A percentile compares a stretch with the other conserved stretches of the same genome.
These are phyloP conservation scores for Diutina ranongensis DNA, from an alignment of 1,139 yeast species.

Conservation along the genomic window DNA sequence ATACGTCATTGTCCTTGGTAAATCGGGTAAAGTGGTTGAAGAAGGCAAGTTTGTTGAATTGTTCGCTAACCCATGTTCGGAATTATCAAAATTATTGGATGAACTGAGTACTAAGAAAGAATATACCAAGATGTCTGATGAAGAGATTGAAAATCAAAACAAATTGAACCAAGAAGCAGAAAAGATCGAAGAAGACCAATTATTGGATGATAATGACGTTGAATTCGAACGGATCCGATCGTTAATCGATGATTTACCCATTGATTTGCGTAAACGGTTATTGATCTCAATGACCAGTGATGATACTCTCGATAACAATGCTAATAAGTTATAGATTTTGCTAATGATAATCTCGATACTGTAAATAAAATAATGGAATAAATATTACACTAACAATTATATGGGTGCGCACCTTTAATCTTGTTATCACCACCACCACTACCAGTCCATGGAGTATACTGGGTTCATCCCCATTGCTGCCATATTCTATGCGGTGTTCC, in stretches of 20 bases:
- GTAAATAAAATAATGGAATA: too few relatives aligned
- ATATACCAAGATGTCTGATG: constrained; percentile 14
- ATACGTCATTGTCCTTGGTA: constrained; percentile 45
- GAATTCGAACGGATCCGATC: constrained; percentile 22
- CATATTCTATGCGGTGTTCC: constrained; percentile 82
- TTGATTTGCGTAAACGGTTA: constrained; percentile 15
- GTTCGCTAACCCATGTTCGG: constrained; percentile 31
- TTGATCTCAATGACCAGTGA: background rate
- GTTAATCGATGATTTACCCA: constrained; percentile 29
- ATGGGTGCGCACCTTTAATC: too few relatives aligned
- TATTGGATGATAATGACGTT: constrained; percentile 9
- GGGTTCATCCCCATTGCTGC: constrained; percentile 83
- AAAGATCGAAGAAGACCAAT: constrained; percentile 15
- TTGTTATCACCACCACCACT: too few relatives aligned
- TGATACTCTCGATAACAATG: background rate
- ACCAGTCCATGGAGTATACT: constrained; percentile 7
- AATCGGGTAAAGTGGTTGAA: constrained; percentile 31
- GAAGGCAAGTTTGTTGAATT: constrained; percentile 31
- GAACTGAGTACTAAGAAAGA: constrained; percentile 20
- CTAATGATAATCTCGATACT: too few relatives aligned
- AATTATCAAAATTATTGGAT: constrained; percentile 32
- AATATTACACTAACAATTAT: too few relatives aligned
- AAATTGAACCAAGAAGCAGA: constrained; percentile 19
- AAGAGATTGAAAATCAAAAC: constrained; percentile 16
- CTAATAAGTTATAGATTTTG: background rate